These are phyloP conservation scores for Paspalum vaginatum DNA, from an alignment of 176 grass and related monocot genomes.

Conservation along the genomic window DNA sequence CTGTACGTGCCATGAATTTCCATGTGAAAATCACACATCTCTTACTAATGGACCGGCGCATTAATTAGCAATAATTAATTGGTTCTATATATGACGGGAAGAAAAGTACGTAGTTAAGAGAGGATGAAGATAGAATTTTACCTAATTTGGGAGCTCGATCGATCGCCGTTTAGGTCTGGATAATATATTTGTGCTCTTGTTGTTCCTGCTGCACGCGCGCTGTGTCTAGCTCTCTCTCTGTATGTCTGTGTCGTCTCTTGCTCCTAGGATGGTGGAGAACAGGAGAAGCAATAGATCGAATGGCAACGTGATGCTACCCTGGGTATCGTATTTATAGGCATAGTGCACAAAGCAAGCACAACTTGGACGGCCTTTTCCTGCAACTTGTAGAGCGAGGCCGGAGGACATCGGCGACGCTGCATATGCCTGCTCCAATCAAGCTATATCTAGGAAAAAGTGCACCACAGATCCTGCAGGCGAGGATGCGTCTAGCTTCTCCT, in stretches of 20 bases:
- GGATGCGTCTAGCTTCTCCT: slow-evolving; percentile 11
- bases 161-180: neutral
- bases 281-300: slow-evolving; percentile 4
- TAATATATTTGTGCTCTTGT: neutral
- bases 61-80: too few species aligned
- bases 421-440: too few species aligned
- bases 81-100: too few species aligned
- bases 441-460: too few species aligned
- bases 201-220: neutral
- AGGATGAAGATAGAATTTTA: slow-evolving; percentile 22
- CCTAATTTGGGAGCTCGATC: slow-evolving; percentile 28
- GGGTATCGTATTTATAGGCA: slow-evolving; percentile 45
- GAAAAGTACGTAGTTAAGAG: neutral
- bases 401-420: too few species aligned
- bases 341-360: neutral
- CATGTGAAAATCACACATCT: neutral
- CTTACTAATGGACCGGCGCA: too few species aligned
- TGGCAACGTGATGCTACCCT: neutral
- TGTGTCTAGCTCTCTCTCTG: neutral
- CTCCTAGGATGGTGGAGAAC: neutral
- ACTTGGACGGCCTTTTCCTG: too few species aligned
- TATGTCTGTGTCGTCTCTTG: too few species aligned
- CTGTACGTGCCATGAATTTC: neutral
- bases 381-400: too few species aligned
- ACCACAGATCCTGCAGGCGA: neutral